phyloP scores from a whole-genome alignment of 192 early-diverging fungal species.

The Cetraspora pellucida region DNA sequence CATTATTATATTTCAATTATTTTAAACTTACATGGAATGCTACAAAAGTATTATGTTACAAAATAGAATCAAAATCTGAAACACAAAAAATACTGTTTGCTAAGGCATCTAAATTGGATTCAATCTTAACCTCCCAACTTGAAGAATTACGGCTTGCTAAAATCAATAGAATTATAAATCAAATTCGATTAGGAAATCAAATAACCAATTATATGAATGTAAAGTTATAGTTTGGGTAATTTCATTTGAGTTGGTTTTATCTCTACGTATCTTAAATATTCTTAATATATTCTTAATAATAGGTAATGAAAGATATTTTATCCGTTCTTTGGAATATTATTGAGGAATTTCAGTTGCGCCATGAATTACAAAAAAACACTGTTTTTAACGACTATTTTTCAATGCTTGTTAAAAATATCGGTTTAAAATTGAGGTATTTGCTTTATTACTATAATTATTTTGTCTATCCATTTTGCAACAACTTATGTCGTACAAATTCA shows the following conservation, averaged over 20 bases:
- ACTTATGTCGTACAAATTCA: constrained; percentile 1
- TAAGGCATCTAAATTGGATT: constrained; percentile 17
- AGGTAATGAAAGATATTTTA: constrained; percentile 21
- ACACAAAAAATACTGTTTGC: background rate
- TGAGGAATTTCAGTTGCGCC: constrained; percentile 18
- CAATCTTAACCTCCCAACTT: background rate
- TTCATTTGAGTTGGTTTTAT: background rate
- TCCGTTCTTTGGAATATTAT: background rate
- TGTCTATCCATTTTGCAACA: no score
- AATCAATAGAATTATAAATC: background rate
- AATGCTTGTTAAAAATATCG: background rate
- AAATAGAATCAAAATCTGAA: background rate
- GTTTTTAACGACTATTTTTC: constrained; percentile 19
- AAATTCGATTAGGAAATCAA: background rate
- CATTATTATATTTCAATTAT: background rate
- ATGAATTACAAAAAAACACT: constrained; percentile 20
- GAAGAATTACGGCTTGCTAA: background rate
- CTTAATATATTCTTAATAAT: background rate
- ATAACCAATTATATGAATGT: constrained; percentile 10
- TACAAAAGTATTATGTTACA: background rate
- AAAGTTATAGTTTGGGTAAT: background rate
- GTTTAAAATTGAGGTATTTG: no score
- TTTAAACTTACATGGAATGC: no score
- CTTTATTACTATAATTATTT: no score
- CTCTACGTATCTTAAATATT: background rate